Evolutionary conservation across 805 yeast genomes (phyloP).

Genomic region (Candida chilensis): DNA sequence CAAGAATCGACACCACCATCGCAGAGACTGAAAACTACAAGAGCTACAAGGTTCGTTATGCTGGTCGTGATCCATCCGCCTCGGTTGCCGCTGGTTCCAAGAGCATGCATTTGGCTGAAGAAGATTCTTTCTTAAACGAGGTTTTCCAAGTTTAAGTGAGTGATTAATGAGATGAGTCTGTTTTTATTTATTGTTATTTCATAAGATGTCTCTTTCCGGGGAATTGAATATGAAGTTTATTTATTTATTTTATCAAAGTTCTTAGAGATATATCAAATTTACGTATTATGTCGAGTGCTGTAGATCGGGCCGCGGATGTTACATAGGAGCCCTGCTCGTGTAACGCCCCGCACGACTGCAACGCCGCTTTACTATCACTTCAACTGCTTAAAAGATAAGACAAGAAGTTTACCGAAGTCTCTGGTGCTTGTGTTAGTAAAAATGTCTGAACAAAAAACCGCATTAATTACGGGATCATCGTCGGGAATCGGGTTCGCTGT

Average conservation of each 20-base stretch:
- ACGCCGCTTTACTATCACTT: too few relatives aligned
- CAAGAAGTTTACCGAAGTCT: too few relatives aligned
- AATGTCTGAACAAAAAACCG: conserved; percentile 29
- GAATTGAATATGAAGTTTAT: too few relatives aligned
- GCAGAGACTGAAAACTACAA: conserved; percentile 65
- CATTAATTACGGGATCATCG: conserved; percentile 52
- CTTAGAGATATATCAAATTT: too few relatives aligned
- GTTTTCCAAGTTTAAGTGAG: conserved; percentile 35
- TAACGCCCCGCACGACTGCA: too few relatives aligned
- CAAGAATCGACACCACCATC: conserved; percentile 74
- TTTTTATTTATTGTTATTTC: background rate
- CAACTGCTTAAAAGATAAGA: too few relatives aligned
- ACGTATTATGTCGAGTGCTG: too few relatives aligned
- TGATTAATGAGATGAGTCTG: background rate
- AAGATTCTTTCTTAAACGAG: conserved; percentile 74
- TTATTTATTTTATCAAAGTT: too few relatives aligned
- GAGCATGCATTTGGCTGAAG: conserved; percentile 81
- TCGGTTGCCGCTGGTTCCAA: conserved; percentile 97
- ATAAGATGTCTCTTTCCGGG: too few relatives aligned
- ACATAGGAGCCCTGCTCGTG: too few relatives aligned
- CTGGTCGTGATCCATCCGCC: conserved; percentile 97
- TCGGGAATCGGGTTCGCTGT: conserved; percentile 48
- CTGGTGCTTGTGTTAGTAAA: too few relatives aligned
- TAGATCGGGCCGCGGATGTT: too few relatives aligned
- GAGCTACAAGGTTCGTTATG: conserved; percentile 60